A percentile compares a stretch with the other conserved stretches of the same genome.
These are phyloP conservation scores for Dalbergia cochinchinensis DNA, from an alignment of 306 rosid species.

Conservation along the genomic window DNA sequence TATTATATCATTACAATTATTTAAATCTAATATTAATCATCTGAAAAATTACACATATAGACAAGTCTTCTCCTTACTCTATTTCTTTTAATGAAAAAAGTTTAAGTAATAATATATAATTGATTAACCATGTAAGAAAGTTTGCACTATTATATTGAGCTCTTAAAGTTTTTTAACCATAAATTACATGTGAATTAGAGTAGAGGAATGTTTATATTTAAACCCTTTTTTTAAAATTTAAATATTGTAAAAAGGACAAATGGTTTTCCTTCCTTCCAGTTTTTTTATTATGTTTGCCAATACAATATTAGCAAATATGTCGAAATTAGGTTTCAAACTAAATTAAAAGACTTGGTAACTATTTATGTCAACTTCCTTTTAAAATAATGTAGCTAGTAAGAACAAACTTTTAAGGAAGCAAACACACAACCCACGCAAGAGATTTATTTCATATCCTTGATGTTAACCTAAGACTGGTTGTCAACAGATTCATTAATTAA, in stretches of 20 bases:
- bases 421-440: background rate
- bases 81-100: too few species aligned
- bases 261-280: too few species aligned
- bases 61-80: too few species aligned
- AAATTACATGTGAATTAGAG: background rate
- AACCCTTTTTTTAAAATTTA: background rate
- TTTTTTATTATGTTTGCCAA: too few species aligned
- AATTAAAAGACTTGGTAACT: background rate
- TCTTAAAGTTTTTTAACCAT: background rate
- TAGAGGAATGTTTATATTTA: background rate
- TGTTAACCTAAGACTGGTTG: slow-evolving; percentile 16
- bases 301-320: too few species aligned
- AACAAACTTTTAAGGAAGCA: slow-evolving; percentile 9
- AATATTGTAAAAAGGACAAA: background rate
- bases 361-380: background rate
- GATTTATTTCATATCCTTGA: background rate
- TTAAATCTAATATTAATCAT: too few species aligned
- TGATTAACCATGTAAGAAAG: too few species aligned
- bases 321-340: too few species aligned
- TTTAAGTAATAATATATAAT: too few species aligned
- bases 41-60: too few species aligned
- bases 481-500: slow-evolving; percentile 23
- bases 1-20: too few species aligned
- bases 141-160: too few species aligned
- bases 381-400: background rate